Base-by-base conservation (phyloP, 495 filamentous ascomycete species). In the Neurospora hispaniola region DNA sequence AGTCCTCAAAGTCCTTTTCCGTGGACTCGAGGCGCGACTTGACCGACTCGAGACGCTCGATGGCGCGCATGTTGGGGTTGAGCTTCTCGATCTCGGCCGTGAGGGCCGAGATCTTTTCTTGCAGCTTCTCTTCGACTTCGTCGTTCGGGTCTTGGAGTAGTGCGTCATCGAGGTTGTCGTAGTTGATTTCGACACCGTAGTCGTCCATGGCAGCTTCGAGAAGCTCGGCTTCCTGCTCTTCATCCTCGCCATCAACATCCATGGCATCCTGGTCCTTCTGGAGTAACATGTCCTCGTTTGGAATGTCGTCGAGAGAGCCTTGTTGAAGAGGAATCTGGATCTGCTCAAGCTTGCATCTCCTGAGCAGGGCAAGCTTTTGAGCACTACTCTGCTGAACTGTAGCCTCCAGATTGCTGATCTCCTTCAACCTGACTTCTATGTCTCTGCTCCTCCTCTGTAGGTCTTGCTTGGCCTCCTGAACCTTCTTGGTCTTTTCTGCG, bases 21-120 rank as follows among this genome's bases (percentile, higher is more conserved):
- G 93, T 96, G 69, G 89, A 86, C 73, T 93, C 90, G 54, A 98
- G 92, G 68, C 94, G 91, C 72, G 89, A 88, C 79, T 95, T 90
- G 20, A 97, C 93, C 6, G 86, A 91, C 77, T 94, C 92, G 5
- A 99, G 86, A n/a, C 94, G 92, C 75, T 98, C 94, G 80, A 94
- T 91, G 39, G 95, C 95, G 76, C 94, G 92, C 87, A 97, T 94
- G 80, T 99, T 98, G 38, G 95, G 95, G 72, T 94, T 91, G 83
- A 98, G 92, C 79, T 94, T 94, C 74, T 97, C 94, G 42, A 99
- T 88, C 76, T 97, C 93, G 70, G 83, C 82, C 44, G 90, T 90
- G 10, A 98, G 85, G 41, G 85, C 82, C 44, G 87, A 84, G 75
- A 98, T 92, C 78, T 90, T 90, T 54, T 95, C 92, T 71, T 91